These are phyloP conservation scores for Pterulicium gracile DNA, from an alignment of 1,284 basidiomycete species.

Conservation along the genomic window DNA sequence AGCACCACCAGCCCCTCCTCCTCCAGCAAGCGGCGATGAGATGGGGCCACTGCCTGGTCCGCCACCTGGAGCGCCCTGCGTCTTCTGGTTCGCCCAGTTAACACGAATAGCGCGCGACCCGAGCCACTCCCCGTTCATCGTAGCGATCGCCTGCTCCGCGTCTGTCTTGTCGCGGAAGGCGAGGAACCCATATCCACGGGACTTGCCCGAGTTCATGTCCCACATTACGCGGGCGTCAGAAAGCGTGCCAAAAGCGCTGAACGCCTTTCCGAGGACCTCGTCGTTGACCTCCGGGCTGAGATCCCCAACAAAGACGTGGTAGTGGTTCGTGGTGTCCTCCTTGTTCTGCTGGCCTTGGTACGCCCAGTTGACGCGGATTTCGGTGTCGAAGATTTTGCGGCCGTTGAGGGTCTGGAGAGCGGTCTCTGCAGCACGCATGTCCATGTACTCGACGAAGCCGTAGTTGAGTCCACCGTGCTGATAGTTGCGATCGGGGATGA, in stretches of 20 bases:
- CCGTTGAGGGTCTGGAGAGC: slow-evolving; percentile 95
- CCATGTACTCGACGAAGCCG: slow-evolving; percentile 95
- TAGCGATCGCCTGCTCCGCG: slow-evolving; percentile 94
- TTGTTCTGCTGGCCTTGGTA: slow-evolving; percentile 95
- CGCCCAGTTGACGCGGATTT: slow-evolving; percentile 96
- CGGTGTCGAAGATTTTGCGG: slow-evolving; percentile 95
- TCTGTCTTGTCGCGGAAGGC: slow-evolving; percentile 95
- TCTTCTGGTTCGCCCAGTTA: slow-evolving; percentile 99
- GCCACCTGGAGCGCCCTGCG: slow-evolving; percentile 46
- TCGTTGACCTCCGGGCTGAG: slow-evolving; percentile 97
- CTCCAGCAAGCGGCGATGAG: slow-evolving; percentile 19
- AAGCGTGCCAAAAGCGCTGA: slow-evolving; percentile 88
- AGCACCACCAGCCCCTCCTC: slow-evolving; percentile 34
- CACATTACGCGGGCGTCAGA: slow-evolving; percentile 99
- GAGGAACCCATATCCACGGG: slow-evolving; percentile 88
- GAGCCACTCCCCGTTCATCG: slow-evolving; percentile 99
- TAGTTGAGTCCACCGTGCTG: slow-evolving; percentile 97
- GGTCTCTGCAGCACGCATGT: slow-evolving; percentile 95
- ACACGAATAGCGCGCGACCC: slow-evolving; percentile 95
- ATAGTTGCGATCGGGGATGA: slow-evolving; percentile 96
- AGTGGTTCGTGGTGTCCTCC: slow-evolving; percentile 93
- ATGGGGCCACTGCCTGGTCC: slow-evolving; percentile 9
- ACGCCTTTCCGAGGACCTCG: slow-evolving; percentile 92
- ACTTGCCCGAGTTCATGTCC: slow-evolving; percentile 99
- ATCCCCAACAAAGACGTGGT: slow-evolving; percentile 97